phyloP scores from a whole-genome alignment of 495 filamentous ascomycete species.

The Tuber brumale region DNA sequence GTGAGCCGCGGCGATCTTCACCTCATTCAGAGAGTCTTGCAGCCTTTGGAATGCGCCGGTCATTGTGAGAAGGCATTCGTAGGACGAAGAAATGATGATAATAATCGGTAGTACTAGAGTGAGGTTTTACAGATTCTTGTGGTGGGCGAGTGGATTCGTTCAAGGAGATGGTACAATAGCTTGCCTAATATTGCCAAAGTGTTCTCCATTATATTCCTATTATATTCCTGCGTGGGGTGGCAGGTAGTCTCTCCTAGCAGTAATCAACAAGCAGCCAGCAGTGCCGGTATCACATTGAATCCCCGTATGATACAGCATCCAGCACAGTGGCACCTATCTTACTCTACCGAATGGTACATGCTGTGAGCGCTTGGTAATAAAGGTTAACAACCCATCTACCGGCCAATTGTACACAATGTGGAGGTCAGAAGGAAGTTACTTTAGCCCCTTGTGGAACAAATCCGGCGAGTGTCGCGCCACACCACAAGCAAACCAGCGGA shows the following conservation, averaged over 20 bases:
- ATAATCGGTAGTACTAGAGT: not conserved
- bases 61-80: conserved; percentile 17
- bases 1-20: conserved; percentile 29
- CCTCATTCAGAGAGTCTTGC: conserved; percentile 34
- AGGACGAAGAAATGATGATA: not conserved
- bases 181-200: not conserved
- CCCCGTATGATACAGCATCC: not conserved
- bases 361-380: not conserved
- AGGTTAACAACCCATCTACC: not conserved
- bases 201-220: too few species aligned
- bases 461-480: too few species aligned
- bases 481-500: not conserved
- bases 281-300: not conserved
- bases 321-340: not conserved
- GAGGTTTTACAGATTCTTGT: not conserved
- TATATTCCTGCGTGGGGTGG: not conserved
- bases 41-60: conserved; percentile 33
- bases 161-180: not conserved
- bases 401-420: not conserved
- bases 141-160: not conserved
- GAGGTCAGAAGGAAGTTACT: conserved; percentile 28
- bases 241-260: not conserved
- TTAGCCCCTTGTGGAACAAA: conserved; percentile 7
- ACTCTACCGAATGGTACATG: not conserved
- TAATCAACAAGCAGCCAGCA: too few species aligned